Base-by-base conservation (phyloP, 2,329 filamentous ascomycete species). In the Neurospora sp. region DNA sequence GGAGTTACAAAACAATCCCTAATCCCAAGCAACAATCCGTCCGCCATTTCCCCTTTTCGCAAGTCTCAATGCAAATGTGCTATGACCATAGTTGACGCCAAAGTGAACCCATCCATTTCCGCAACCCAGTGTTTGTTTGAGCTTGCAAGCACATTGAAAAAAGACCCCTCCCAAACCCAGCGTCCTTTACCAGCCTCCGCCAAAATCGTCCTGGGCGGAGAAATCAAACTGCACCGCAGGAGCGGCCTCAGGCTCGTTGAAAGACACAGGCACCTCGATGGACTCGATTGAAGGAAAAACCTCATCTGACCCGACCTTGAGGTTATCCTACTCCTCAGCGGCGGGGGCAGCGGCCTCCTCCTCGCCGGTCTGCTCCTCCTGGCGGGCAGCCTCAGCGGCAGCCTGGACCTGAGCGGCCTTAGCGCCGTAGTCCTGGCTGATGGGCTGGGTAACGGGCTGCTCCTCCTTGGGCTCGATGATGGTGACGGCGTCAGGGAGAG, bases 381-480 rank as follows among this genome's bases (percentile, higher is more conserved):
- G 84, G 75, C 83, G 83, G 68, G 81, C 81, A 77, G 88, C 87
- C 79, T 87, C 87, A 75, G 87, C 90, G 74, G 88, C 87, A 72
- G 89, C 89, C 82, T 91, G 88, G 77, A 83, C 81, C 80, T 85
- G 83, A 73, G 86, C 86, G 73, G 87, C 87, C 92, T 99, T 99
- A 78, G 95, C 93, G 80, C 96, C 96, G 86, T 99, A 99, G 87
- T 99, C 96, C 86, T 97, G 93, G 85, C 91, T 95, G 84, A 95
- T 91, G 81, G 96, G 96, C 85, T 97, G 93, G 79, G 97, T 89
- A 76, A 98, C 91, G 79, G 91, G 89, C 83, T 94, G 89, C 90
- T 99, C 96, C 87, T 99, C 96, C 92, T 99, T 99, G 85, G 96
- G 96, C 88, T 99, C 96, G 85, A 98, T 97, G 86, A 99, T 96